Evolutionary conservation across 176 grass and related monocot genomes (phyloP).

Genomic region (Phyllostachys edulis): DNA sequence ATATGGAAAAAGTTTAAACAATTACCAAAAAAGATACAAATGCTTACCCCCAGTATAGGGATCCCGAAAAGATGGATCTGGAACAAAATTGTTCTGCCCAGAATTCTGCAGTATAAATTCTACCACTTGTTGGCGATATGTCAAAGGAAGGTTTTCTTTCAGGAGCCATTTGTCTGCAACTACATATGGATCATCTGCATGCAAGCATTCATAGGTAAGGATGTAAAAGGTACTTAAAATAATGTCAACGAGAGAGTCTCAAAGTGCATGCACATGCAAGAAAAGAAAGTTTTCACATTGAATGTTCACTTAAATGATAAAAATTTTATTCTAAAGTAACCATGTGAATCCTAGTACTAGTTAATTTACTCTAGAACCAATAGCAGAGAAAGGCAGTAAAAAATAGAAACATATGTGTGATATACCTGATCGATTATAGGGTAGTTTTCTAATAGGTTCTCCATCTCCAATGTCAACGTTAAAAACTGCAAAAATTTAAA

Average conservation of each 20-base stretch:
- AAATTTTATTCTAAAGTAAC: background rate
- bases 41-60: conserved; percentile 91
- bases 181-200: conserved; percentile 83
- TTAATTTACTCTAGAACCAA: conserved; percentile 15
- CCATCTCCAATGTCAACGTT: conserved; percentile 99
- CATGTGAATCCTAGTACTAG: background rate
- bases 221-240: background rate
- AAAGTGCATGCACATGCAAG: conserved; percentile 13
- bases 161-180: conserved; percentile 95
- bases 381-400: conserved; percentile 1
- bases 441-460: conserved; percentile 83
- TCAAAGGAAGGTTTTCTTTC: conserved; percentile 85
- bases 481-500: conserved; percentile 65
- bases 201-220: conserved; percentile 7
- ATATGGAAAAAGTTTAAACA: conserved; percentile 17
- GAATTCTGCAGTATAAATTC: conserved; percentile 98
- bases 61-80: conserved; percentile 87
- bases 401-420: background rate
- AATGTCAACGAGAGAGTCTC: background rate
- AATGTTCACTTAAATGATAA: conserved; percentile 13
- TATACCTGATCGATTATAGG: conserved; percentile 89
- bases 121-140: conserved; percentile 91
- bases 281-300: background rate
- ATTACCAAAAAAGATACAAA: conserved; percentile 10
- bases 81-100: conserved; percentile 78